phyloP scores from a whole-genome alignment of 2,329 filamentous ascomycete species.

The Seiridium unicorne region DNA sequence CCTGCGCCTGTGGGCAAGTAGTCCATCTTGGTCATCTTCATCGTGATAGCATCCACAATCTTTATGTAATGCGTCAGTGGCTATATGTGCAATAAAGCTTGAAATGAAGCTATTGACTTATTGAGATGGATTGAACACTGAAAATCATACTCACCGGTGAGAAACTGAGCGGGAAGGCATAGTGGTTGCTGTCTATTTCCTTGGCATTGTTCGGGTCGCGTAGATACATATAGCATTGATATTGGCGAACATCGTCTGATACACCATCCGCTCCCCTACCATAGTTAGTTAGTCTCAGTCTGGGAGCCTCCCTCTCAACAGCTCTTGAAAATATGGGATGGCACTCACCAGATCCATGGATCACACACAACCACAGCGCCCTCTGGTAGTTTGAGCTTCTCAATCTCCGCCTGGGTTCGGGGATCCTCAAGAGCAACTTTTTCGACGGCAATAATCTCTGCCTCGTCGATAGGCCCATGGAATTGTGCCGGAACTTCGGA shows the following conservation, averaged over 20 bases:
- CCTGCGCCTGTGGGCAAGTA: not conserved
- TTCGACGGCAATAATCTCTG: conserved; percentile 1
- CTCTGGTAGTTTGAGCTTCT: not conserved
- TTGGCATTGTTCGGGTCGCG: conserved; percentile 1
- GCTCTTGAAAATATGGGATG: too few species aligned
- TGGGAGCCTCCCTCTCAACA: not conserved
- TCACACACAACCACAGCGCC: conserved; percentile 1
- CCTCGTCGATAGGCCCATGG: conserved; percentile 4
- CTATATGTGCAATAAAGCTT: not conserved
- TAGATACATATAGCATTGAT: conserved; percentile 8
- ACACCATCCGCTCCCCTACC: conserved; percentile 4
- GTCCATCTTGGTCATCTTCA: conserved; percentile 1
- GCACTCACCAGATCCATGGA: conserved; percentile 7
- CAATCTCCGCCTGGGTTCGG: conserved; percentile 2
- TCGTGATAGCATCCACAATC: conserved; percentile 3
- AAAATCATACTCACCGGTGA: not conserved
- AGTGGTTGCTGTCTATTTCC: conserved; percentile 7
- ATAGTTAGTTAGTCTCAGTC: not conserved
- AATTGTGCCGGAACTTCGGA: conserved; percentile 1
- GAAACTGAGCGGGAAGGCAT: conserved; percentile 3
- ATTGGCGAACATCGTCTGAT: not conserved
- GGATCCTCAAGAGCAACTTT: conserved; percentile 1
- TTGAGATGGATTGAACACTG: too few species aligned
- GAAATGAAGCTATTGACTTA: not conserved
- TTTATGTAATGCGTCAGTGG: not conserved